Evolutionary conservation across 176 grass and related monocot species (phyloP).

Genomic region (Zizania latifolia): DNA sequence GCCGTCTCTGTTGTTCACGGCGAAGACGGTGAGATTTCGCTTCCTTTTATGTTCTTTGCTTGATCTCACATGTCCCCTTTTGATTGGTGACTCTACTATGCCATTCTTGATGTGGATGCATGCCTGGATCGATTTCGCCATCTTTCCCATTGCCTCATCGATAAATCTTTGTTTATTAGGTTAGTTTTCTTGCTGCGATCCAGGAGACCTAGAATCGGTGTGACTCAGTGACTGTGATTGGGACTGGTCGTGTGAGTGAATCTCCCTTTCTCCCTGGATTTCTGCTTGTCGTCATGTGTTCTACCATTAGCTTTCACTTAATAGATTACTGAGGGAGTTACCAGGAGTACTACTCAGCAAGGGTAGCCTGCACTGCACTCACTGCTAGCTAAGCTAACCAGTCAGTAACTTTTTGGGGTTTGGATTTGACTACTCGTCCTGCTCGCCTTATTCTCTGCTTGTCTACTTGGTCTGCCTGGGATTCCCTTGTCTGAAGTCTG

Average conservation of each 20-base stretch:
- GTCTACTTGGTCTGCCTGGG: constrained; percentile 7
- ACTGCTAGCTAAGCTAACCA: not conserved
- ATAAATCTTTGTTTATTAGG: not conserved
- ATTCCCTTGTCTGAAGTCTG: constrained; percentile 29
- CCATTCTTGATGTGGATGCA: not conserved
- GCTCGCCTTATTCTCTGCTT: not conserved
- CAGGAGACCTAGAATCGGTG: not conserved
- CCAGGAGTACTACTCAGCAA: not conserved
- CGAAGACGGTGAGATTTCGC: constrained; percentile 58
- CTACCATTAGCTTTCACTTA: constrained; percentile 6
- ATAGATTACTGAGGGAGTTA: too few relatives aligned
- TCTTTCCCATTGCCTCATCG: not conserved
- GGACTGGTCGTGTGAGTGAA: not conserved
- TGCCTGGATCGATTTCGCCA: not conserved
- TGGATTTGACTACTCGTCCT: constrained; percentile 30
- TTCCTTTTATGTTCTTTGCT: not conserved
- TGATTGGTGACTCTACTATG: not conserved
- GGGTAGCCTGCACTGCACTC: not conserved
- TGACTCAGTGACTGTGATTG: not conserved
- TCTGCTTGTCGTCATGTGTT: constrained; percentile 22
- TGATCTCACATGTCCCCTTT: not conserved
- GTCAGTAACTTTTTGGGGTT: constrained; percentile 26
- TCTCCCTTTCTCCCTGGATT: constrained; percentile 14
- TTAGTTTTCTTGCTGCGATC: not conserved
- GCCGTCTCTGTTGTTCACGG: constrained; percentile 24